These are phyloP conservation scores for Aspergillus fumigatiaffinis DNA, from an alignment of 2,329 filamentous ascomycete species.

Conservation along the genomic window DNA sequence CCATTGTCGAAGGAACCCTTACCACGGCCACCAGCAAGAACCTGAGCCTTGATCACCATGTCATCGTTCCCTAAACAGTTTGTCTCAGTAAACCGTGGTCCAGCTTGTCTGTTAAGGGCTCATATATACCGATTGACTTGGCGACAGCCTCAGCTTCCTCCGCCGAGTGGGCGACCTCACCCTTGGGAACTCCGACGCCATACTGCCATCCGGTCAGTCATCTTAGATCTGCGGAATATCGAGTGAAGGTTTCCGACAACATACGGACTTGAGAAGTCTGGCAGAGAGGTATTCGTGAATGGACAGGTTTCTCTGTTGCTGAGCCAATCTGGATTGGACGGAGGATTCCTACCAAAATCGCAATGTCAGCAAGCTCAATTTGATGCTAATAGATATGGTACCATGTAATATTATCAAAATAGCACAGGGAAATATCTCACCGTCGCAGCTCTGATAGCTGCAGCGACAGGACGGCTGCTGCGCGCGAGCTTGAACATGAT, in stretches of 20 bases:
- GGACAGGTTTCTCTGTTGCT: constrained; percentile 84
- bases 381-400: background rate
- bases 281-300: constrained; percentile 99
- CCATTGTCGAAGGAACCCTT: constrained; percentile 98
- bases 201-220: constrained; percentile 57
- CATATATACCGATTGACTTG: constrained; percentile 70
- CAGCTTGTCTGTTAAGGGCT: constrained; percentile 1
- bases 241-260: background rate
- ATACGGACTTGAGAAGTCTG: constrained; percentile 71
- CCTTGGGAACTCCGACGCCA: constrained; percentile 88
- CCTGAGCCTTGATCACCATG: constrained; percentile 99
- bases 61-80: constrained; percentile 65
- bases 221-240: background rate
- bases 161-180: constrained; percentile 75
- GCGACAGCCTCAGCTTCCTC: constrained; percentile 90
- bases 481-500: constrained; percentile 84
- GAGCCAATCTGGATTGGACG: constrained; percentile 51
- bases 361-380: constrained; percentile 49
- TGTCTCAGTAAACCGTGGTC: constrained; percentile 17
- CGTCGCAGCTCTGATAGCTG: constrained; percentile 73
- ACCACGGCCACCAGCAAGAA: constrained; percentile 93
- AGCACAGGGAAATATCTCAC: constrained; percentile 48
- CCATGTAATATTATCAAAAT: constrained; percentile 10
- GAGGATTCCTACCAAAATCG: constrained; percentile 50
- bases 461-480: constrained; percentile 68